Conservation (phyloP, 208 protist species). For the Trypanosoma congolense region DNA sequence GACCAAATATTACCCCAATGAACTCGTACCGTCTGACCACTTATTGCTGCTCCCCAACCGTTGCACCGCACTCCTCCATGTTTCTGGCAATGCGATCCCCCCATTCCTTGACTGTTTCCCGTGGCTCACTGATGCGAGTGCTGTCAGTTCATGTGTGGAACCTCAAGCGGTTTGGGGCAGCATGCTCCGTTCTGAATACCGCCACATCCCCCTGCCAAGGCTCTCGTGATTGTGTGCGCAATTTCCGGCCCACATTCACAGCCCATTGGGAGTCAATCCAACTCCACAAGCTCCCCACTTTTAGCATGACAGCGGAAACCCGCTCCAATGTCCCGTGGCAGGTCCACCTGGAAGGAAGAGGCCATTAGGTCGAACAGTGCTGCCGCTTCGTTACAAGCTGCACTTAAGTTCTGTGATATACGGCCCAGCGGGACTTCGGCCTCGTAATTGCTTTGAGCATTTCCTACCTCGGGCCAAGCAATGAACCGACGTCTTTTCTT, state of each 20-base stretch:
- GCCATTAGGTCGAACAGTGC: constrained; percentile 8
- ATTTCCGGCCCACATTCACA: background rate
- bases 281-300: background rate
- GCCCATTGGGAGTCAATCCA: background rate
- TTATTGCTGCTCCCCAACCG: too few relatives aligned
- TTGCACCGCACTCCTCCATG: background rate
- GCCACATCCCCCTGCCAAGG: background rate
- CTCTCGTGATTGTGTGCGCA: background rate
- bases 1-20: too few relatives aligned
- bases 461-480: constrained; percentile 1
- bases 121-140: background rate
- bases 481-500: constrained; percentile 10
- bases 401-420: constrained; percentile 5
- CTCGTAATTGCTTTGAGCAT: background rate
- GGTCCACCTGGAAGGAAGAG: background rate
- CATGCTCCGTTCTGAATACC: background rate
- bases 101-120: background rate
- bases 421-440: constrained; percentile 4
- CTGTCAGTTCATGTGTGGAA: background rate
- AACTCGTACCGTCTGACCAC: too few relatives aligned
- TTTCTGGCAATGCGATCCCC: background rate
- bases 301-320: background rate
- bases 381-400: constrained; percentile 4
- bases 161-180: background rate
- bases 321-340: background rate